These are phyloP conservation scores for Aureobasidium sp. DNA, from an alignment of 2,329 filamentous ascomycete species.

Conservation along the genomic window DNA sequence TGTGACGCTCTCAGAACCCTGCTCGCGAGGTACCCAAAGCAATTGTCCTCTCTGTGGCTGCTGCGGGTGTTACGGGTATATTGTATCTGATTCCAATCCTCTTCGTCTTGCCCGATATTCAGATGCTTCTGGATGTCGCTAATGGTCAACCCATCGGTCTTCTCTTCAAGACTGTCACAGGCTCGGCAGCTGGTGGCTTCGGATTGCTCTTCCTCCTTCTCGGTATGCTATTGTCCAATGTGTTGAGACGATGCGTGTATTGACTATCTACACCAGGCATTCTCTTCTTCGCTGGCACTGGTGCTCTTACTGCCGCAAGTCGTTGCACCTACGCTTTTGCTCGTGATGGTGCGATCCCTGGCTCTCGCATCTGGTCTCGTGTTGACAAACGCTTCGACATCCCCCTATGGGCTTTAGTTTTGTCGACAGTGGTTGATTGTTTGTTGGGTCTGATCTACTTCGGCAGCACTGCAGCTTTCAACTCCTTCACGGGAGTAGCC, in stretches of 20 bases:
- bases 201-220: conserved; percentile 52
- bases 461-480: conserved; percentile 67
- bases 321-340: conserved; percentile 67
- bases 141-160: conserved; percentile 69
- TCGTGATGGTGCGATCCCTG: conserved; percentile 65
- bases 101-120: conserved; percentile 64
- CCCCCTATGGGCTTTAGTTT: conserved; percentile 59
- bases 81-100: conserved; percentile 65
- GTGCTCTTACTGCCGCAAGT: conserved; percentile 64
- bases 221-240: conserved; percentile 6
- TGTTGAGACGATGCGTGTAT: conserved; percentile 33
- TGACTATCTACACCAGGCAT: conserved; percentile 53
- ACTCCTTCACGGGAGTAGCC: conserved; percentile 70
- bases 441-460: conserved; percentile 73
- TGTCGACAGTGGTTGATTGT: conserved; percentile 61
- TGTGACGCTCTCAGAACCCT: conserved; percentile 41
- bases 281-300: conserved; percentile 66
- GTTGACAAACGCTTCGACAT: conserved; percentile 53
- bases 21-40: conserved; percentile 62
- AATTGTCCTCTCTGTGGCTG: conserved; percentile 61
- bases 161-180: conserved; percentile 68
- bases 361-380: conserved; percentile 6
- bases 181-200: conserved; percentile 59
- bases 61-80: conserved; percentile 57
- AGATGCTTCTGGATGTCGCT: conserved; percentile 54